Percentiles rank a stretch among this genome's conserved stretches.
Conservation (phyloP, 306 rosid species). For the Pyrus communis region DNA sequence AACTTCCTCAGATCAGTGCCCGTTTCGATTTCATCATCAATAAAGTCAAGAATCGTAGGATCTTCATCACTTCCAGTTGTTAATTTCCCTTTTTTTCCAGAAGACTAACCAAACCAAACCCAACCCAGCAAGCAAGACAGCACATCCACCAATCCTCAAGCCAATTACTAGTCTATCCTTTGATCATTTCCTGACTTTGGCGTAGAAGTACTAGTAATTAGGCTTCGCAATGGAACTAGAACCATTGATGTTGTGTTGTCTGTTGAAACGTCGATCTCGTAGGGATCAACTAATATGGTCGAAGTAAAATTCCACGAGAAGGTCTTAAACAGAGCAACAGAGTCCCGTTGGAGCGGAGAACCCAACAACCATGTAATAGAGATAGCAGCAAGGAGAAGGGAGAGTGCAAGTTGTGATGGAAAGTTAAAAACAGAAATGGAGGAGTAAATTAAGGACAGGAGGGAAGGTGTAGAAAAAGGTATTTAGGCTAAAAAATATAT, state of each 20-base stretch:
- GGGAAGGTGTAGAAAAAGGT: no score
- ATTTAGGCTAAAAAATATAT: no score
- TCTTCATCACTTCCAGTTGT: neutral
- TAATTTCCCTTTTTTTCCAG: slow-evolving; percentile 8
- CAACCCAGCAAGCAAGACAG: neutral
- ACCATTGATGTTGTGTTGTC: neutral
- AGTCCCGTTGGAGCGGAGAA: slow-evolving; percentile 1
- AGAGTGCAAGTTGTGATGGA: neutral
- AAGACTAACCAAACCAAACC: neutral
- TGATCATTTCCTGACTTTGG: neutral
- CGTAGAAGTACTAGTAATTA: neutral
- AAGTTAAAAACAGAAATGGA: neutral
- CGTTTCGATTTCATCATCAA: slow-evolving; percentile 14
- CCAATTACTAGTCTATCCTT: neutral
- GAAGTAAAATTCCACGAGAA: neutral
- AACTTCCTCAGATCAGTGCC: neutral
- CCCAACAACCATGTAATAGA: neutral
- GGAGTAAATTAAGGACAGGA: neutral
- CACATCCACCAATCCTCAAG: neutral
- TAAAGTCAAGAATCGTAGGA: slow-evolving; percentile 3
- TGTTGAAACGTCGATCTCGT: neutral
- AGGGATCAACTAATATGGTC: neutral
- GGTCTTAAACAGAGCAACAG: neutral
- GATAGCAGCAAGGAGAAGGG: no score
- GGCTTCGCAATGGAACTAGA: neutral